Evolutionary conservation across 2,329 filamentous ascomycete species (phyloP).

Genomic region (Talaromyces pinophilus): DNA sequence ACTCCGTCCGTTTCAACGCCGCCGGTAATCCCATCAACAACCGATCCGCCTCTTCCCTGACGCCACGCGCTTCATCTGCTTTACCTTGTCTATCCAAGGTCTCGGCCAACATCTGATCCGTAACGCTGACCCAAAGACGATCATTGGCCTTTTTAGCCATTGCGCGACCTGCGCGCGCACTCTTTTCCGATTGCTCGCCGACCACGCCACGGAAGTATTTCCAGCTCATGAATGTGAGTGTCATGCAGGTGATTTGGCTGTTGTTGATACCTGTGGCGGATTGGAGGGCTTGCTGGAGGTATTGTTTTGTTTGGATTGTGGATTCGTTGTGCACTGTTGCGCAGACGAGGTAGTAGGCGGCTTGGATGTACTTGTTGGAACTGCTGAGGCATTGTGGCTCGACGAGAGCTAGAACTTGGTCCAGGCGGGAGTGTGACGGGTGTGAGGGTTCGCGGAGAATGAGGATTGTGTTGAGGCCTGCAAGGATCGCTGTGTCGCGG

Average conservation of each 20-base stretch:
- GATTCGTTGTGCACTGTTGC: slow-evolving; percentile 67
- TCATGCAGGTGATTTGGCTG: slow-evolving; percentile 77
- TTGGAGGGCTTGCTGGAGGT: slow-evolving; percentile 71
- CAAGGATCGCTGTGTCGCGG: slow-evolving; percentile 65
- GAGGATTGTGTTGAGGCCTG: slow-evolving; percentile 66
- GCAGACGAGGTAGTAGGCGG: slow-evolving; percentile 74
- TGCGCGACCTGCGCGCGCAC: slow-evolving; percentile 66
- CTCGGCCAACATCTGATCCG: slow-evolving; percentile 74
- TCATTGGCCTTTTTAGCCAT: slow-evolving; percentile 72
- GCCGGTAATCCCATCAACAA: slow-evolving; percentile 42
- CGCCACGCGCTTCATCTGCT: slow-evolving; percentile 50
- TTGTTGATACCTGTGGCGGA: slow-evolving; percentile 71
- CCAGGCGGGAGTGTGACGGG: slow-evolving; percentile 60
- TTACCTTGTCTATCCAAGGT: slow-evolving; percentile 74
- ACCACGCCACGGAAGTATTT: slow-evolving; percentile 80
- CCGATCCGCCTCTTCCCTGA: slow-evolving; percentile 49
- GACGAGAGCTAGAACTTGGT: slow-evolving; percentile 64
- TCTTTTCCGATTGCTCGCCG: slow-evolving; percentile 77
- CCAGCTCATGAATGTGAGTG: slow-evolving; percentile 80
- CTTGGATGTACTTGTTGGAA: slow-evolving; percentile 71
- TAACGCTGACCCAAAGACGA: slow-evolving; percentile 76
- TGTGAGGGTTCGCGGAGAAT: slow-evolving; percentile 67
- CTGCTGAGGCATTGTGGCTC: slow-evolving; percentile 68
- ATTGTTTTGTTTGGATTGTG: slow-evolving; percentile 75
- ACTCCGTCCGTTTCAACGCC: slow-evolving; percentile 35